phyloP scores from a whole-genome alignment of 2,329 filamentous ascomycete genomes.

The Trichoderma gracile region DNA sequence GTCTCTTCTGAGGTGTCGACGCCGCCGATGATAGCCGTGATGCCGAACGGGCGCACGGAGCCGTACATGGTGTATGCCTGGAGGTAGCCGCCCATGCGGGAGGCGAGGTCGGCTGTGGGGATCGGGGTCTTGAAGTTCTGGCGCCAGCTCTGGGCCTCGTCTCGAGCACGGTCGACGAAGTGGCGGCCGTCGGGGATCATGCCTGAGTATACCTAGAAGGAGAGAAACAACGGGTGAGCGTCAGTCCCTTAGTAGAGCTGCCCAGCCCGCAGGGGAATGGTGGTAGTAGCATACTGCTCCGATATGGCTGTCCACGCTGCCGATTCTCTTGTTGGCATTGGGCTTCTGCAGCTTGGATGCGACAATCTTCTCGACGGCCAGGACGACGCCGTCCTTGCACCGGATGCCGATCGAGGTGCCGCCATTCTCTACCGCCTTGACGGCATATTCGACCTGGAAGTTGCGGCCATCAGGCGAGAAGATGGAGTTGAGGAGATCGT shows the following conservation, averaged over 20 bases:
- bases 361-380: conserved; percentile 96
- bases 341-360: conserved; percentile 93
- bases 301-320: conserved; percentile 88
- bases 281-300: conserved; percentile 69
- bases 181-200: conserved; percentile 93
- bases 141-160: conserved; percentile 90
- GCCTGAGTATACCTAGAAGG: conserved; percentile 78
- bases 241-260: background rate
- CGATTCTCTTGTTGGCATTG: conserved; percentile 95
- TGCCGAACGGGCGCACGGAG: conserved; percentile 92
- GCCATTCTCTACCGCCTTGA: conserved; percentile 97
- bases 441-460: conserved; percentile 98
- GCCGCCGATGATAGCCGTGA: conserved; percentile 90
- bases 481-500: conserved; percentile 99
- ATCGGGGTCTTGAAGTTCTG: conserved; percentile 94
- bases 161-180: conserved; percentile 90
- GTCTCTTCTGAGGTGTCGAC: conserved; percentile 88
- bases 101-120: conserved; percentile 80
- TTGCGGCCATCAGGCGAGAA: conserved; percentile 99
- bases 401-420: conserved; percentile 94
- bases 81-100: conserved; percentile 91
- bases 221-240: conserved; percentile 19
- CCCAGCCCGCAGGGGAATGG: background rate
- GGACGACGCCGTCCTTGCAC: conserved; percentile 94
- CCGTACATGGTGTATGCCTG: conserved; percentile 98